These are phyloP conservation scores for Corynespora cassiicola DNA, from an alignment of 2,329 filamentous ascomycete species.

Conservation along the genomic window DNA sequence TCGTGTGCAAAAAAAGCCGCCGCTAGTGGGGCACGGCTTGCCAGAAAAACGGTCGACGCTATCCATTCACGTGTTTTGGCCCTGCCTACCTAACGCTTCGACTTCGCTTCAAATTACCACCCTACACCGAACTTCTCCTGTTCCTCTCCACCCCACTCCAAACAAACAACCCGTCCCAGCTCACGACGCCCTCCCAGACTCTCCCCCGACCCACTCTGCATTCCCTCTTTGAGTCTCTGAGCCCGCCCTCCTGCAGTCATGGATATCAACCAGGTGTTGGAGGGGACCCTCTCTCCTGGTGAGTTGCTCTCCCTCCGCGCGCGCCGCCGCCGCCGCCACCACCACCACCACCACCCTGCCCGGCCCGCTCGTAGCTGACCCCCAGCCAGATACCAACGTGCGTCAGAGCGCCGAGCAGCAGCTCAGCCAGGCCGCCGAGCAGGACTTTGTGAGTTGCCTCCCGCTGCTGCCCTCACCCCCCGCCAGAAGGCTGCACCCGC, in stretches of 20 bases:
- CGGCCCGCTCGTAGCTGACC: no score
- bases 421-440: slow-evolving; percentile 88
- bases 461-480: no score
- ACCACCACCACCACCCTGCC: no score
- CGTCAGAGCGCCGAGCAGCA: slow-evolving; percentile 94
- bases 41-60: slow-evolving; percentile 31
- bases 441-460: slow-evolving; percentile 81
- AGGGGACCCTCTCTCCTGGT: slow-evolving; percentile 96
- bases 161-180: slow-evolving; percentile 36
- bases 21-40: slow-evolving; percentile 31
- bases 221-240: slow-evolving; percentile 27
- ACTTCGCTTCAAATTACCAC: slow-evolving; percentile 47
- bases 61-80: slow-evolving; percentile 47
- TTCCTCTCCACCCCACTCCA: slow-evolving; percentile 21
- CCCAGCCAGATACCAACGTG: slow-evolving; percentile 78
- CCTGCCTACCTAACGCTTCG: slow-evolving; percentile 42
- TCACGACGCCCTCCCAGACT: slow-evolving; percentile 4
- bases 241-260: slow-evolving; percentile 64
- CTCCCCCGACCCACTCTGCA: slow-evolving; percentile 10
- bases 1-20: no score
- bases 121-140: slow-evolving; percentile 37
- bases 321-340: slow-evolving; percentile 30
- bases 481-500: slow-evolving; percentile 20
- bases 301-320: slow-evolving; percentile 46
- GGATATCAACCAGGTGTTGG: slow-evolving; percentile 98